Base-by-base conservation (phyloP, 257 asterid genomes). In the Nemophila menziesii region DNA sequence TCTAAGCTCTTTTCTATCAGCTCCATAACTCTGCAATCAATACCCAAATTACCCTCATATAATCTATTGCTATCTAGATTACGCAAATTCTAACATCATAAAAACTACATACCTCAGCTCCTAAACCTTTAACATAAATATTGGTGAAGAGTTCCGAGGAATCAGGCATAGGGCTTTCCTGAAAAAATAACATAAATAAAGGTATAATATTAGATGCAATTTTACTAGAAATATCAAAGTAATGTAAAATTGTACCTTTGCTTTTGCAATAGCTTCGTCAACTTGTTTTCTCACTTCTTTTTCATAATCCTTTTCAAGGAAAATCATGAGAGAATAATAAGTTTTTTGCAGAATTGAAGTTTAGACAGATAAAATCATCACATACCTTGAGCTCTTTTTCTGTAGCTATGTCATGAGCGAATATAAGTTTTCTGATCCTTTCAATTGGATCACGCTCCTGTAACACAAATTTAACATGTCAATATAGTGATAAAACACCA, bases 371-470 rank as follows among this genome's bases (percentile, higher is more conserved):
- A 3, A 16, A 26, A 5, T 14, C 2, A 1, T 19, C 6, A 19
- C 13, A 36, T 76, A 85, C 99, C 94, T 90, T 81, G 44, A 85
- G 67, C 62, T 85, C 99, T 52, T 86, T 79, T 58, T 85, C 94
- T 22, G 78, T 77, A 58, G 96, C 83, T 49, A 90, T 39, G 50
- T 85, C 93, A 9, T 79, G 93, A 49, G 82, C 21, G 29, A 85
- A 54, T 62, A 90, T 52, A 44, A 90, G 89, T 69, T 79, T 90
- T 73, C 86, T 72, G 68, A 90, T 57, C 68, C 99, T 79, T 67
- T 85, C 96, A 46, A 85, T 51, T 40, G 99, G 99, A 63, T 90
- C 96, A 59, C 94, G 94, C 56, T 90, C 99, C 98, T 83, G 74
- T 24, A 55, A 34, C 24, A 43, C 43, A 57, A 48, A 38, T 34